phyloP scores from a whole-genome alignment of 345 rosid genomes.

The Kandelia obovata region DNA sequence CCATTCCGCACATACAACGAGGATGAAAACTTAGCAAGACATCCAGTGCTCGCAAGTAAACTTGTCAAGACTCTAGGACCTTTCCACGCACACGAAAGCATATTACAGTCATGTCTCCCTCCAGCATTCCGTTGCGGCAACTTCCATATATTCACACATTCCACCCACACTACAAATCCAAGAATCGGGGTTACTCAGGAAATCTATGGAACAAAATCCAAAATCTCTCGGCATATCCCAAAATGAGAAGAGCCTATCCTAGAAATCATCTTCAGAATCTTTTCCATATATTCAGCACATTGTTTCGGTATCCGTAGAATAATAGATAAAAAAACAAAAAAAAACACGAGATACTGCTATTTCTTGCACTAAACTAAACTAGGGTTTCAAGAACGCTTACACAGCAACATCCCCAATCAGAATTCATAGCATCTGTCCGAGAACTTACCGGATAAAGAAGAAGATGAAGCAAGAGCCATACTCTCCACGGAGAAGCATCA shows the following conservation, averaged over 20 bases:
- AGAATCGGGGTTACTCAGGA: constrained; percentile 12
- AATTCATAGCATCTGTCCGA: not conserved
- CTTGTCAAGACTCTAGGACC: constrained; percentile 88
- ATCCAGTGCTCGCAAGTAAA: constrained; percentile 77
- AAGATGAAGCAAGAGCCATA: constrained; percentile 51
- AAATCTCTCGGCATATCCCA: not conserved
- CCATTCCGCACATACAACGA: constrained; percentile 32
- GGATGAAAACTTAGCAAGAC: constrained; percentile 48
- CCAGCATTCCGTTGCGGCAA: constrained; percentile 65
- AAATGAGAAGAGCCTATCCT: not conserved
- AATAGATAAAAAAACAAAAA: not conserved
- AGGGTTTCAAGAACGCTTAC: not conserved
- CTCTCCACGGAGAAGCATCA: constrained; percentile 39
- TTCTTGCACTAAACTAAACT: not conserved
- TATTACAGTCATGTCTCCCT: constrained; percentile 65
- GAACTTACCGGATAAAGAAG: constrained; percentile 51
- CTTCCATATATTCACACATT: constrained; percentile 78
- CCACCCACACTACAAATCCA: constrained; percentile 61
- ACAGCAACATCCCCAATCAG: not conserved
- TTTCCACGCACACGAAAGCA: constrained; percentile 85
- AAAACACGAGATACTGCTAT: not conserved
- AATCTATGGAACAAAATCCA: not conserved
- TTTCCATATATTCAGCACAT: not conserved
- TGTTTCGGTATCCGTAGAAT: constrained; percentile 15
- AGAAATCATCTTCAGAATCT: too few relatives aligned